Percentiles rank a stretch among this genome's conserved stretches.
These are phyloP conservation scores for Eucalyptus erythrocorys DNA, from an alignment of 345 rosid genomes.

Conservation along the genomic window DNA sequence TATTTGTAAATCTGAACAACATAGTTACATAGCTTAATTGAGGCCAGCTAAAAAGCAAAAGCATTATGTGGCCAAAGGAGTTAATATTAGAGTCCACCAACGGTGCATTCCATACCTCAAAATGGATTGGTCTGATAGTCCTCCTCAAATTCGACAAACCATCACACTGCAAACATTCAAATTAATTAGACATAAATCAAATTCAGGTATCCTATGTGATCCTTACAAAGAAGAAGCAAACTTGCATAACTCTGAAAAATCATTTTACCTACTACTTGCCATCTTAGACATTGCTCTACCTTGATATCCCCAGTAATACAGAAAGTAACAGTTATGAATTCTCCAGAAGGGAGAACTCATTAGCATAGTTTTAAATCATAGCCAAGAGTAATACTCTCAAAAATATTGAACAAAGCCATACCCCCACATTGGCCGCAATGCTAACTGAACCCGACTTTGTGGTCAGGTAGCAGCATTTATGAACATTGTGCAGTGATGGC, in stretches of 20 bases:
- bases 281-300: background rate
- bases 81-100: background rate
- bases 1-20: background rate
- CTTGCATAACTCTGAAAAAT: background rate
- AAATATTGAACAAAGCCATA: background rate
- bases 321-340: background rate
- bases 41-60: background rate
- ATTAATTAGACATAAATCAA: background rate
- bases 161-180: slow-evolving; percentile 40
- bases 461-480: background rate
- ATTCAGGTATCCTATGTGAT: background rate
- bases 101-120: slow-evolving; percentile 28
- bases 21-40: background rate
- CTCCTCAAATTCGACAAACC: slow-evolving; percentile 31
- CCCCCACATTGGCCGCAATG: background rate
- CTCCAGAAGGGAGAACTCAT: background rate
- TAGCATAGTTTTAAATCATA: no score
- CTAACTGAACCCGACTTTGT: background rate
- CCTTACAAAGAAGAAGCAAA: background rate
- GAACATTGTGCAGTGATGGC: background rate
- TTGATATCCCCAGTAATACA: background rate
- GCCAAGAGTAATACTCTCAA: no score
- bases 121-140: slow-evolving; percentile 42
- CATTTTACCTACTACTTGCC: background rate
- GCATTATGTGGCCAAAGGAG: background rate